Conservation (phyloP, 495 filamentous ascomycete species). For the Penicillium ucsense region DNA sequence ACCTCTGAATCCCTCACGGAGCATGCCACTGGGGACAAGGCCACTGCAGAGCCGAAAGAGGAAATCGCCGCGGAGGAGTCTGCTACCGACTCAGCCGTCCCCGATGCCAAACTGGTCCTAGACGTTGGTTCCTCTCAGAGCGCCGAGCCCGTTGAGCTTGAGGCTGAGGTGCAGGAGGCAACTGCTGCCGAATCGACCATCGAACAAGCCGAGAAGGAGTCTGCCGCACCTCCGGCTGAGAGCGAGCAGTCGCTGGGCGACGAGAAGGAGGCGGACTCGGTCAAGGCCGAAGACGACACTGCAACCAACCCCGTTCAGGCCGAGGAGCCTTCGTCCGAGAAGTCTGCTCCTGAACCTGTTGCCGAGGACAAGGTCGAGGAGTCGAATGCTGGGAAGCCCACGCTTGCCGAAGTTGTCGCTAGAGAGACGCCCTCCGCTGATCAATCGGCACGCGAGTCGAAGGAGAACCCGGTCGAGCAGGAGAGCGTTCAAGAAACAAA, state of each 20-base stretch:
- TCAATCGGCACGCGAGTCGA: no score
- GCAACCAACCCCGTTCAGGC: no score
- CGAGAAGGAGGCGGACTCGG: no score
- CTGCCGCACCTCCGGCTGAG: no score
- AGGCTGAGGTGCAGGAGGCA: neutral
- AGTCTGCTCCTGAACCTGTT: constrained; percentile 1
- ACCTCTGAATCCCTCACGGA: neutral
- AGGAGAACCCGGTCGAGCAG: neutral
- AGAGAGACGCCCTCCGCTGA: no score
- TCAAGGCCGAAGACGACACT: no score
- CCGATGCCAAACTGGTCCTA: neutral
- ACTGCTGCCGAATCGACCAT: no score
- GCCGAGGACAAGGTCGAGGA: neutral
- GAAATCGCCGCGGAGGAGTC: constrained; percentile 1
- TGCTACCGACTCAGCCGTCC: constrained; percentile 4
- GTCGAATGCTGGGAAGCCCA: neutral
- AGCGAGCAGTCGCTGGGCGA: no score
- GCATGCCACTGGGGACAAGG: neutral
- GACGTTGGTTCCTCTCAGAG: neutral
- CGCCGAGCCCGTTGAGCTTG: neutral
- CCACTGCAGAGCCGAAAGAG: neutral
- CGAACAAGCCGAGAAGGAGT: no score
- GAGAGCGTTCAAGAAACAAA: neutral
- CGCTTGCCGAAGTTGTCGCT: no score
- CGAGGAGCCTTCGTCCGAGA: constrained; percentile 2